phyloP scores from a whole-genome alignment of 1,139 yeast genomes.

The Zygosaccharomyces pseudobailii region DNA sequence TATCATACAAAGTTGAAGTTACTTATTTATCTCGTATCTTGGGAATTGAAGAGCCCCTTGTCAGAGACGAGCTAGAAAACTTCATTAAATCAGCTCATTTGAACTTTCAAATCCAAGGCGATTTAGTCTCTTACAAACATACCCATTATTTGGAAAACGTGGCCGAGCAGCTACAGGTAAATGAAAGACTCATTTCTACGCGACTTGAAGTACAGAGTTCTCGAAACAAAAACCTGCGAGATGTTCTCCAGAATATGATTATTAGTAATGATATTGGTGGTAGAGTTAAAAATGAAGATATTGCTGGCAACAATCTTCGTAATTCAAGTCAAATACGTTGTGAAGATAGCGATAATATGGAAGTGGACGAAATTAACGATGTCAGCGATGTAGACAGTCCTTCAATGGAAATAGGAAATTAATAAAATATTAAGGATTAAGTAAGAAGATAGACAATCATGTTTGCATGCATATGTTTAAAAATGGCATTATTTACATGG shows the following conservation, averaged over 20 bases:
- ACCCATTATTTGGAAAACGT: conserved; percentile 11
- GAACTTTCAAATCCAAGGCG: conserved; percentile 22
- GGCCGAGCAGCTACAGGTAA: conserved; percentile 8
- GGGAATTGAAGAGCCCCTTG: conserved; percentile 17
- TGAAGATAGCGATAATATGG: conserved; percentile 11
- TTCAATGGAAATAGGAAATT: conserved; percentile 5
- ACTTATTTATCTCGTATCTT: conserved; percentile 26
- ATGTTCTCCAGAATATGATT: conserved; percentile 13
- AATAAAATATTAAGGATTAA: not conserved
- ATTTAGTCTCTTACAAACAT: conserved; percentile 16
- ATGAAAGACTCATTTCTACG: conserved; percentile 10
- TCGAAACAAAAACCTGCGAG: conserved; percentile 8
- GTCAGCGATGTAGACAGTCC: conserved; percentile 13
- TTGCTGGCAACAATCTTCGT: not conserved
- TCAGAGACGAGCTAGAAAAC: conserved; percentile 17
- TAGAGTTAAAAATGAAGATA: not conserved
- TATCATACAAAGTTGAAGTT: conserved; percentile 22
- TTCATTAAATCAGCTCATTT: conserved; percentile 19
- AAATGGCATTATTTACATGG: not conserved
- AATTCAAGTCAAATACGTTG: not conserved
- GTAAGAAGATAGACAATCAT: not conserved
- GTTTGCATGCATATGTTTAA: not conserved
- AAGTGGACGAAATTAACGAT: conserved; percentile 15
- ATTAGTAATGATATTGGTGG: conserved; percentile 7
- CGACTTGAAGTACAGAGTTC: conserved; percentile 6